Percentiles rank a stretch among this genome's conserved stretches.
Conservation (phyloP, 257 asterid genomes). For the Solanum rostratum region DNA sequence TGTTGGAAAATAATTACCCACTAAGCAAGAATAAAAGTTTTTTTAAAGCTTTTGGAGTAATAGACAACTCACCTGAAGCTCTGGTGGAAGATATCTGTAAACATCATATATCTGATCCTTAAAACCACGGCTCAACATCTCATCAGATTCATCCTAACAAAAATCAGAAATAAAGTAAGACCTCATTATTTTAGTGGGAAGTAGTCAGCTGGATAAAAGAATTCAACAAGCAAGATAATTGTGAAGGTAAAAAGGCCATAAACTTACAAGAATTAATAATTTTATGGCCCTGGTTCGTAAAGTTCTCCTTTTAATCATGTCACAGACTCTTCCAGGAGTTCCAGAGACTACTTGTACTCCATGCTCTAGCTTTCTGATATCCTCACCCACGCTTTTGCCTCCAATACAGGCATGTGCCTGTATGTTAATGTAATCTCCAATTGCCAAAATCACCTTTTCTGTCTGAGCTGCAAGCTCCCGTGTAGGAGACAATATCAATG, state of each 20-base stretch:
- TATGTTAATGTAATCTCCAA: slow-evolving; percentile 73
- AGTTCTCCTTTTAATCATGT: slow-evolving; percentile 97
- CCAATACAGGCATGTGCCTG: slow-evolving; percentile 98
- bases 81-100: slow-evolving; percentile 98
- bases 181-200: neutral
- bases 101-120: slow-evolving; percentile 98
- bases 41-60: neutral
- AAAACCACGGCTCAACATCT: slow-evolving; percentile 97
- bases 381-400: slow-evolving; percentile 96
- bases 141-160: slow-evolving; percentile 91
- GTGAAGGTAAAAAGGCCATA: neutral
- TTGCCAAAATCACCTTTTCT: slow-evolving; percentile 77
- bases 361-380: slow-evolving; percentile 83
- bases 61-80: slow-evolving; percentile 56
- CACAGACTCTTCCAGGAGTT: slow-evolving; percentile 97
- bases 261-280: slow-evolving; percentile 63
- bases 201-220: neutral
- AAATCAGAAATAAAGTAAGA: neutral
- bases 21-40: neutral
- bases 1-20: neutral
- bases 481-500: slow-evolving; percentile 88
- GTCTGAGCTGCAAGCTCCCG: slow-evolving; percentile 98
- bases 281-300: slow-evolving; percentile 79
- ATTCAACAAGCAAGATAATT: neutral
- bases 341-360: slow-evolving; percentile 99